Evolutionary conservation across 345 rosid genomes (phyloP), one percentile per base, ranked within the genome.

Genomic region (Lumnitzera racemosa): DNA sequence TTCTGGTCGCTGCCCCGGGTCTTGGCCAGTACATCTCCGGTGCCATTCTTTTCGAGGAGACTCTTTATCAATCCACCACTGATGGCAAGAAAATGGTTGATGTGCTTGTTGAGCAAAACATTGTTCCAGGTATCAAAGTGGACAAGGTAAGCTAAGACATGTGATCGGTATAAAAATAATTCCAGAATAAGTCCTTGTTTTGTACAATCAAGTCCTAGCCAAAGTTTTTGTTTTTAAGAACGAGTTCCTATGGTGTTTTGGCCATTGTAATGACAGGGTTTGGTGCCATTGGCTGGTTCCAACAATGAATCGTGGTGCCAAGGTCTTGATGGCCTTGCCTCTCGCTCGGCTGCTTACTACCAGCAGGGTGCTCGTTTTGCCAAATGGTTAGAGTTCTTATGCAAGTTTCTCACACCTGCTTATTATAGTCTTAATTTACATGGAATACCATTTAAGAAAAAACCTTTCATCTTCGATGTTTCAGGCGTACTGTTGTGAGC

Each of bases 351-450:
- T 69, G 99, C 99, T 55, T 94, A 94, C 86, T 94, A 94, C 76
- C 90, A 90, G 70, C 97, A 90, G 81, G 97, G 99, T 59, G 99
- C 99, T 72, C 96, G 96, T 65, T 94, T 94, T 17, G 96, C 99
- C 70, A 94, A 94, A 90, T 94, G 99, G 99, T 90, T 80, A 15
- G 49, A 23, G 27, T 53, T 49, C 49, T 11, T 20, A 36, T 5
- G 7, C 9, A 1, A 36, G 1, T 36, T 36, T 36, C 7, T 48
- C 49, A 13, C 13, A 23, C 47, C 31, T 51, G 14, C 27, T 48
- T 8, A 20, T 24, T 8, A 9, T 6, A 31, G 14, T 41, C 48
- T n/a, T 15, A 9, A 41, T 41, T 8, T 3, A 62, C 57, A 36
- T 10, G 8, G n/a, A 58, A 47, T 16, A 0, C 2, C 2, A 1